Conservation (phyloP, 2,329 filamentous ascomycete genomes). For the Fusarium miscanthi region DNA sequence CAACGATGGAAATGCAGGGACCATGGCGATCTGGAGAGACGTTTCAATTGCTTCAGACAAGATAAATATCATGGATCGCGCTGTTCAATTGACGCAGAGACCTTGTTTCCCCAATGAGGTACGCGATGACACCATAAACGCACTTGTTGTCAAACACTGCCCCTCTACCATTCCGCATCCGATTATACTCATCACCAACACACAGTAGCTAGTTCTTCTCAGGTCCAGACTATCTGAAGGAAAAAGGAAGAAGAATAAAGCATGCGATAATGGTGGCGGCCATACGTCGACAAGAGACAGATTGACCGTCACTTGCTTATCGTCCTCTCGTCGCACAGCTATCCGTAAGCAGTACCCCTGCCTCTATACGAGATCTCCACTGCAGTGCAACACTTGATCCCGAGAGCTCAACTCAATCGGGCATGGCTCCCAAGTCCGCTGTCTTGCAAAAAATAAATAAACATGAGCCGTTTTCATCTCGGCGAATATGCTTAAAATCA, state of each 20-base stretch:
- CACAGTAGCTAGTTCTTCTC: too few species aligned
- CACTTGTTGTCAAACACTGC: neutral
- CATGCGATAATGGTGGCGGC: neutral
- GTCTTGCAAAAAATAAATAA: neutral
- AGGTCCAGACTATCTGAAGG: neutral
- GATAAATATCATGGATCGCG: neutral
- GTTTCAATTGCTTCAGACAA: neutral
- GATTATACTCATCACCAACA: neutral
- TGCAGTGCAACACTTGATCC: neutral
- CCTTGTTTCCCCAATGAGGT: neutral
- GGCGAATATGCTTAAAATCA: neutral
- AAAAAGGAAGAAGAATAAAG: neutral
- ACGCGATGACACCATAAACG: neutral
- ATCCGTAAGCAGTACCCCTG: neutral
- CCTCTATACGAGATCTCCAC: neutral
- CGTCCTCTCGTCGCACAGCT: neutral
- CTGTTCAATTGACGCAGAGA: neutral
- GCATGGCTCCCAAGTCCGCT: neutral
- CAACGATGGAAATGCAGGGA: neutral
- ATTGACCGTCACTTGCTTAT: neutral
- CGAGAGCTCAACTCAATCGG: neutral
- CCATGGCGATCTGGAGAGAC: rapidly evolving
- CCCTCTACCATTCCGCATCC: too few species aligned
- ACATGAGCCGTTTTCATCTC: neutral
- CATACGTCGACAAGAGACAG: rapidly evolving